Evolutionary conservation across 108 stramenopile genomes (phyloP).

Genomic region (Skeletonema costatum): DNA sequence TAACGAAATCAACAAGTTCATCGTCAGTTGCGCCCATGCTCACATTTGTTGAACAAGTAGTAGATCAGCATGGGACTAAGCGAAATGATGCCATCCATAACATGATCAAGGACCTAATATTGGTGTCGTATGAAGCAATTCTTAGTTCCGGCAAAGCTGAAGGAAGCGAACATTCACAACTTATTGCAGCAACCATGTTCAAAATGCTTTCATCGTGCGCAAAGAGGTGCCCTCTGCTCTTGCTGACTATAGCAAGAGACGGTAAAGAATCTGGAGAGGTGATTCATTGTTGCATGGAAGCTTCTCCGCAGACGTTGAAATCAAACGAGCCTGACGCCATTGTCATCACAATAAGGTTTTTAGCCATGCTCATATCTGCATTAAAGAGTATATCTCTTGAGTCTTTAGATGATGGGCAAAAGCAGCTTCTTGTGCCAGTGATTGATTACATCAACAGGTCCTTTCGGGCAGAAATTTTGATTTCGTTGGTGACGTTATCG

Average conservation of each 20-base stretch:
- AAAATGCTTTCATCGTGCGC: slow-evolving; percentile 24
- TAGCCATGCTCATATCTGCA: slow-evolving; percentile 14
- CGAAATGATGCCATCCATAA: slow-evolving; percentile 1
- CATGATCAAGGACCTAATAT: slow-evolving; percentile 15
- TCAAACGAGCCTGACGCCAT: slow-evolving; percentile 19
- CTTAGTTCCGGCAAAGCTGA: not conserved
- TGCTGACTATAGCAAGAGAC: slow-evolving; percentile 21
- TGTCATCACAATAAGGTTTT: slow-evolving; percentile 13
- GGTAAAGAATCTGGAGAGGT: slow-evolving; percentile 23
- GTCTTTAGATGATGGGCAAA: slow-evolving; percentile 3
- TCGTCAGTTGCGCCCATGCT: slow-evolving; percentile 18
- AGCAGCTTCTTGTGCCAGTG: slow-evolving; percentile 1
- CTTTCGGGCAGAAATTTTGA: slow-evolving; percentile 12
- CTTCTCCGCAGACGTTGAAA: slow-evolving; percentile 19
- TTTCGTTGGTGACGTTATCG: slow-evolving; percentile 11
- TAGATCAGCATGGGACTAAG: slow-evolving; percentile 11
- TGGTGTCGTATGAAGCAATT: slow-evolving; percentile 32
- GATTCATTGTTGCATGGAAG: slow-evolving; percentile 23
- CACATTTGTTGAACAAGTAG: slow-evolving; percentile 16
- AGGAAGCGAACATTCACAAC: slow-evolving; percentile 4
- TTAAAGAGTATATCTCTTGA: slow-evolving; percentile 12
- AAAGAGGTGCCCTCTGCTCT: slow-evolving; percentile 17
- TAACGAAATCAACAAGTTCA: slow-evolving; percentile 8
- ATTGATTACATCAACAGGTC: slow-evolving; percentile 9
- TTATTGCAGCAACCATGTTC: slow-evolving; percentile 30